These are phyloP conservation scores for Emmonsiellopsis sp. DNA, from an alignment of 2,329 filamentous ascomycete genomes.

Conservation along the genomic window DNA sequence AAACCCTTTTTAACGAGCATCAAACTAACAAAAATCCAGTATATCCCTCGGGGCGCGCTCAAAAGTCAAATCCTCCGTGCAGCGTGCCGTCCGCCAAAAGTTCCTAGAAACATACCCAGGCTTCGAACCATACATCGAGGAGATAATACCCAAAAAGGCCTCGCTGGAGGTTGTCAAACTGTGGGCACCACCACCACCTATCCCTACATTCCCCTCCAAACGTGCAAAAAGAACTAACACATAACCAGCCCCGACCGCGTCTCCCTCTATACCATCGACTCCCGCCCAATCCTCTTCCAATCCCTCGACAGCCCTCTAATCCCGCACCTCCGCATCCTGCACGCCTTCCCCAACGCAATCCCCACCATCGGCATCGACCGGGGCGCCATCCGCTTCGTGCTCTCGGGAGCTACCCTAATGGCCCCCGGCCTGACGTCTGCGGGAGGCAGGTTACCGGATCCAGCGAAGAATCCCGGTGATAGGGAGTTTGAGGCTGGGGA, in stretches of 20 bases:
- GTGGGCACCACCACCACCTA: slow-evolving; percentile 22
- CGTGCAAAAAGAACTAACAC: background rate
- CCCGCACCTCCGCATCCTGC: slow-evolving; percentile 81
- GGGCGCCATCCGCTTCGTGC: slow-evolving; percentile 92
- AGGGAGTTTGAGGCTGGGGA: slow-evolving; percentile 67
- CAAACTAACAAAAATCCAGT: slow-evolving; percentile 1
- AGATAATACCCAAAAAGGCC: slow-evolving; percentile 89
- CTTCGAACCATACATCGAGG: slow-evolving; percentile 80
- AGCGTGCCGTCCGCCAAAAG: slow-evolving; percentile 74
- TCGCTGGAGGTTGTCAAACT: slow-evolving; percentile 87
- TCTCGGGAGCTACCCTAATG: slow-evolving; percentile 91
- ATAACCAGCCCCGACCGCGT: slow-evolving; percentile 64
- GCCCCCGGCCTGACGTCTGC: slow-evolving; percentile 80
- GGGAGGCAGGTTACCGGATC: slow-evolving; percentile 68
- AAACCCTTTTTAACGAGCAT: background rate
- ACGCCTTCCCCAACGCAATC: slow-evolving; percentile 80
- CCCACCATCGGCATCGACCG: slow-evolving; percentile 83
- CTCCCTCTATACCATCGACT: slow-evolving; percentile 75
- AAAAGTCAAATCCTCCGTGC: slow-evolving; percentile 94
- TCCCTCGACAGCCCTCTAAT: slow-evolving; percentile 67
- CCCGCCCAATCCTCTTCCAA: slow-evolving; percentile 83
- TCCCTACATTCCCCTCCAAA: background rate
- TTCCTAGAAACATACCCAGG: slow-evolving; percentile 78
- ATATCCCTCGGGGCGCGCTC: slow-evolving; percentile 37
- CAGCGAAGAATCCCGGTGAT: slow-evolving; percentile 28